phyloP scores from a whole-genome alignment of 345 rosid species.

The Syzygium grande region DNA sequence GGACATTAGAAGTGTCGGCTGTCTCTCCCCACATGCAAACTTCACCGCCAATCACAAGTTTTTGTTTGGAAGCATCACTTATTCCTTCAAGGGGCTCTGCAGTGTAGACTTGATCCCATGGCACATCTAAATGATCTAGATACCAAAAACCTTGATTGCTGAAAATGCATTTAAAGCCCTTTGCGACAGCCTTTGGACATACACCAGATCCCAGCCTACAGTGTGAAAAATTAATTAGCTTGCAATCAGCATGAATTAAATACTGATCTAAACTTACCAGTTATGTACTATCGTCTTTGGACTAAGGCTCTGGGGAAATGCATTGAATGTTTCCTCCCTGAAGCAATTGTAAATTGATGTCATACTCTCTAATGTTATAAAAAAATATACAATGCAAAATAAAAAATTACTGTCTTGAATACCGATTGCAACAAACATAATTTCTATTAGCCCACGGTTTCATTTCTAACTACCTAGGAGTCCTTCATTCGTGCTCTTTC shows the following conservation, averaged over 20 bases:
- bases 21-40: constrained; percentile 94
- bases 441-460: neutral
- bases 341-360: neutral
- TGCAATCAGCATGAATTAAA: neutral
- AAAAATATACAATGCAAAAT: neutral
- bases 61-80: too few relatives aligned
- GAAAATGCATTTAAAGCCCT: neutral
- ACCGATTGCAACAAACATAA: neutral
- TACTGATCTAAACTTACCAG: constrained; percentile 41
- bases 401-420: neutral
- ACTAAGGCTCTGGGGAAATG: constrained; percentile 54
- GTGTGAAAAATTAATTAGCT: neutral
- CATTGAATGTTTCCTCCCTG: constrained; percentile 88
- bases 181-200: constrained; percentile 75
- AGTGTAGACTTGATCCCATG: too few relatives aligned
- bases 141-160: too few relatives aligned
- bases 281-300: constrained; percentile 84
- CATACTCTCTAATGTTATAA: neutral
- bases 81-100: too few relatives aligned
- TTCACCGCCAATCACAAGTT: constrained; percentile 86
- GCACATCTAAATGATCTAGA: too few relatives aligned
- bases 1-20: constrained; percentile 71
- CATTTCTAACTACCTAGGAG: neutral
- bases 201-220: constrained; percentile 72
- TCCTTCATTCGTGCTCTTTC: neutral